These are phyloP conservation scores for Plantago ovata DNA, from an alignment of 257 asterid species.

Conservation along the genomic window DNA sequence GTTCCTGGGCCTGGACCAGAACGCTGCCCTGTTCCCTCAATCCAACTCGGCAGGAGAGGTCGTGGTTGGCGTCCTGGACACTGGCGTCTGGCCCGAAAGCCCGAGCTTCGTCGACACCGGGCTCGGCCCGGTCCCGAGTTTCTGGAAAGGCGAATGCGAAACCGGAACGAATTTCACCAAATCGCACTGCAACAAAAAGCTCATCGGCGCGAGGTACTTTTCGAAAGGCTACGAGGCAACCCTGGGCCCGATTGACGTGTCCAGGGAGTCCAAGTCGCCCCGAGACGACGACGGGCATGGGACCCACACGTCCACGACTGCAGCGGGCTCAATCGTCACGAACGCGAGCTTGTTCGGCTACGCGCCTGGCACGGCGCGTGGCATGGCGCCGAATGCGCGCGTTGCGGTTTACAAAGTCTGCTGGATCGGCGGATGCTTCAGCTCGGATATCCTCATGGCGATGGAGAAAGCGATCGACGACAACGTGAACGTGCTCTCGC, in stretches of 20 bases:
- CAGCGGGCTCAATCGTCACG: constrained; percentile 64
- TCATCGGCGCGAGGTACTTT: constrained; percentile 78
- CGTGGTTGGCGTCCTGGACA: constrained; percentile 71
- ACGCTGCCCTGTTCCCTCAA: constrained; percentile 51
- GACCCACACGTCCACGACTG: constrained; percentile 86
- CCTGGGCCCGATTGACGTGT: constrained; percentile 58
- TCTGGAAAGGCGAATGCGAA: constrained; percentile 81
- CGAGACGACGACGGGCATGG: constrained; percentile 95
- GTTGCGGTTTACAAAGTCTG: constrained; percentile 76
- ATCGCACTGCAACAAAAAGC: constrained; percentile 53
- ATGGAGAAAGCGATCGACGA: constrained; percentile 81
- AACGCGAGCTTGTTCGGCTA: constrained; percentile 74
- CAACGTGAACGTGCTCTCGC: constrained; percentile 59
- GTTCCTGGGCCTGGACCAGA: constrained; percentile 69
- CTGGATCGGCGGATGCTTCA: constrained; percentile 80
- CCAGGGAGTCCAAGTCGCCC: constrained; percentile 71
- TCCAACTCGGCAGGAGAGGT: constrained; percentile 55
- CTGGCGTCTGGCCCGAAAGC: constrained; percentile 96
- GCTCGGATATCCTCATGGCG: constrained; percentile 80
- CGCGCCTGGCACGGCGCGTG: constrained; percentile 85
- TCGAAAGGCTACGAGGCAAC: constrained; percentile 72
- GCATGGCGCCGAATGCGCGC: constrained; percentile 81
- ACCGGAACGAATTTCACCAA: constrained; percentile 59
- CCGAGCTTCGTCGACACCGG: constrained; percentile 76
- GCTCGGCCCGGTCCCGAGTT: constrained; percentile 55